Evolutionary conservation across 306 rosid species (phyloP).

Genomic region (Vachellia pachyceras): DNA sequence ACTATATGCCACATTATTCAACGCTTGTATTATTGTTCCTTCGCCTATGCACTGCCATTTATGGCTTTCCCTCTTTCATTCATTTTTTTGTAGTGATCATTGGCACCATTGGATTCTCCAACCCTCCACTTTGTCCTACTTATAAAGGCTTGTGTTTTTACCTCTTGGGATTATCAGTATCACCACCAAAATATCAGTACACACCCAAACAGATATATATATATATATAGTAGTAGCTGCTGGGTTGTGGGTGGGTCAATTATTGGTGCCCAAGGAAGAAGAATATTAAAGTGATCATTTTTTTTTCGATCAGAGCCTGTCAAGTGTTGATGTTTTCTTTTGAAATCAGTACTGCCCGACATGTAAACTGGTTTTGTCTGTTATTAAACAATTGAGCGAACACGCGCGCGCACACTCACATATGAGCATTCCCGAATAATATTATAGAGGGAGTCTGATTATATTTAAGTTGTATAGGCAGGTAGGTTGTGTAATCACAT

Average conservation of each 20-base stretch:
- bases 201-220: background rate
- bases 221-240: background rate
- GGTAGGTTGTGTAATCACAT: conserved; percentile 45
- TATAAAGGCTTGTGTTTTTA: background rate
- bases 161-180: background rate
- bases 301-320: conserved; percentile 3
- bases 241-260: conserved; percentile 35
- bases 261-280: conserved; percentile 40
- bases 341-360: background rate
- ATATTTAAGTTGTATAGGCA: conserved; percentile 27
- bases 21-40: conserved; percentile 42
- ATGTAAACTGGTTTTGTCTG: background rate
- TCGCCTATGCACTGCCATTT: conserved; percentile 16
- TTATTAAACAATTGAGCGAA: conserved; percentile 12
- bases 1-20: conserved; percentile 39
- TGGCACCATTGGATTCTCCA: background rate
- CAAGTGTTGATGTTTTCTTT: background rate
- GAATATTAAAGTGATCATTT: conserved; percentile 15
- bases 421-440: conserved; percentile 3
- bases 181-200: background rate
- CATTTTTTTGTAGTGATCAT: background rate
- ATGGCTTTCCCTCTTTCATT: conserved; percentile 29
- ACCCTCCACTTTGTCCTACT: background rate
- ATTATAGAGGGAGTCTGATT: conserved; percentile 4
- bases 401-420: background rate